These are phyloP conservation scores for Curvularia verruculosa DNA, from an alignment of 2,329 filamentous ascomycete species.

Conservation along the genomic window DNA sequence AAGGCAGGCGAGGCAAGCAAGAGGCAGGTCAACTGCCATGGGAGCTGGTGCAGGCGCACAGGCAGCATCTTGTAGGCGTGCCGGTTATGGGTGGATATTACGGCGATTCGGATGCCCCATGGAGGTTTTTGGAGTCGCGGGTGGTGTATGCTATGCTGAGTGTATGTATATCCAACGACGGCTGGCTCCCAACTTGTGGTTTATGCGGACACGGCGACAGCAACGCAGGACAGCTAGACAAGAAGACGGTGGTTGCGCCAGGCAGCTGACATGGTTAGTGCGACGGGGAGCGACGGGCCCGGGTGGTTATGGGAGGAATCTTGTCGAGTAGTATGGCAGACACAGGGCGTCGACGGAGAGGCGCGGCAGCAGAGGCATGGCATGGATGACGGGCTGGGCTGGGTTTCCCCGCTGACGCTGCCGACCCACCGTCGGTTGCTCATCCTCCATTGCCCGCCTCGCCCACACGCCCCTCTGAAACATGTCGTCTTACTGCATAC, in stretches of 20 bases:
- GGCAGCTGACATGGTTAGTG: conserved; percentile 5
- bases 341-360: conserved; percentile 2
- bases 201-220: not conserved
- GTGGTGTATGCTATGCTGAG: not conserved
- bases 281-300: not conserved
- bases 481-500: too few species aligned
- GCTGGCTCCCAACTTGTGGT: conserved; percentile 8
- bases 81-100: conserved; percentile 24
- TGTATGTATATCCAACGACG: not conserved
- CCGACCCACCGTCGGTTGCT: conserved; percentile 7
- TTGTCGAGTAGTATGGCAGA: not conserved
- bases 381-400: conserved; percentile 9
- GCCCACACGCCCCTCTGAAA: conserved; percentile 1
- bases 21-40: conserved; percentile 33
- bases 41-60: conserved; percentile 17
- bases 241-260: not conserved
- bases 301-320: too few species aligned
- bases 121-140: not conserved
- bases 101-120: conserved; percentile 10
- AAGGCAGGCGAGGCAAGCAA: conserved; percentile 27
- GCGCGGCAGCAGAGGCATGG: conserved; percentile 12
- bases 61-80: conserved; percentile 25
- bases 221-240: not conserved
- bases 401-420: conserved; percentile 12
- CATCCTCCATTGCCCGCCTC: not conserved